A percentile compares a stretch with the other conserved stretches of the same genome.
Conservation (phyloP, 169 alveolate genomes). For the Babesia bigemina region DNA sequence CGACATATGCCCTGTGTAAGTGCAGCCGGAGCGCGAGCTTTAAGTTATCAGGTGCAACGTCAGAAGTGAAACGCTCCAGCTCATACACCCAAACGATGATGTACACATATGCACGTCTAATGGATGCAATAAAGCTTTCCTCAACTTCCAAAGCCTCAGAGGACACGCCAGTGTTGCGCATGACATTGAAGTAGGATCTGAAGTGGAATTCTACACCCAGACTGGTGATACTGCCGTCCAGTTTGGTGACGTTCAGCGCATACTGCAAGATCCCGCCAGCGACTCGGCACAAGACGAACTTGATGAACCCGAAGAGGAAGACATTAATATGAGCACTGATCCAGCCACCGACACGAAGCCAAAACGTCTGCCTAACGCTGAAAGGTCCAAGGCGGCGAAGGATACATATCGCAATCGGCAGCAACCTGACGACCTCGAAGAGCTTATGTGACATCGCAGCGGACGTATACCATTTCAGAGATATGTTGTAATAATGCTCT, state of each 20-base stretch:
- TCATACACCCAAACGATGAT: constrained; percentile 59
- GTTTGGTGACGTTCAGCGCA: constrained; percentile 23
- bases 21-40: neutral
- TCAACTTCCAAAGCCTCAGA: constrained; percentile 61
- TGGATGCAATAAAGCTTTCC: constrained; percentile 49
- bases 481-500: neutral
- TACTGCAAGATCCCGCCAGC: constrained; percentile 4
- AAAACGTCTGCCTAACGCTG: neutral
- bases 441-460: constrained; percentile 13
- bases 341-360: neutral
- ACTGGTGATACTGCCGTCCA: constrained; percentile 27
- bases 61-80: constrained; percentile 16
- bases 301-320: neutral
- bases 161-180: constrained; percentile 44
- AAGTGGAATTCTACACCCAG: constrained; percentile 41
- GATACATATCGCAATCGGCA: neutral
- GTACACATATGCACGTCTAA: constrained; percentile 39
- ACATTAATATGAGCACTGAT: neutral
- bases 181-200: constrained; percentile 13
- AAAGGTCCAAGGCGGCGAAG: neutral
- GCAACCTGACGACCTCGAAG: constrained; percentile 34
- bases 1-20: constrained; percentile 54
- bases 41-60: constrained; percentile 33
- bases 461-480: neutral
- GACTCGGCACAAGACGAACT: neutral